Conservation (phyloP, 139 green algal genomes). For the Micractinium sp. region DNA sequence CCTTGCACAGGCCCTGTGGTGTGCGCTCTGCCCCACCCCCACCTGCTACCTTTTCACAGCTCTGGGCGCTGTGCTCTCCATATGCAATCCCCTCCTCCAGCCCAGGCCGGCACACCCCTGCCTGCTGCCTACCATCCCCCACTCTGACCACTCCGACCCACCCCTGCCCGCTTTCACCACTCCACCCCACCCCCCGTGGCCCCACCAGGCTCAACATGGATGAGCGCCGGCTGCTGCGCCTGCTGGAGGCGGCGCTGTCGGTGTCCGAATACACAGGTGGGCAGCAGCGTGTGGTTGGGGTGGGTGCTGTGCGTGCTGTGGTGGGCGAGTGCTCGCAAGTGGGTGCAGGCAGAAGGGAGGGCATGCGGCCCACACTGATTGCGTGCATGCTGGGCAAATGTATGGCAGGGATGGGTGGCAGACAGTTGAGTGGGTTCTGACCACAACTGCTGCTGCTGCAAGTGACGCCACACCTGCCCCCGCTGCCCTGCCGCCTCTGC, state of each 20-base stretch:
- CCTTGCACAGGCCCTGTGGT: too few species aligned
- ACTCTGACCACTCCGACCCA: neutral
- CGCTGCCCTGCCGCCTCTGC: neutral
- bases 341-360: too few species aligned
- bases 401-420: neutral
- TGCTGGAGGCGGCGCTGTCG: constrained; percentile 89
- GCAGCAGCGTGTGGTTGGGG: neutral
- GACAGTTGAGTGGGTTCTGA: neutral
- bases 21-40: too few species aligned
- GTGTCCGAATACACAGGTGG: constrained; percentile 80
- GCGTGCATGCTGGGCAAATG: neutral
- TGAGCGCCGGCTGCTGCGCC: constrained; percentile 81
- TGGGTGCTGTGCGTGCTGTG: neutral
- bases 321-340: neutral
- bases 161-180: neutral
- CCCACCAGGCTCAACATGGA: constrained; percentile 65
- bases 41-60: too few species aligned
- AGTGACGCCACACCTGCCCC: neutral
- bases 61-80: too few species aligned
- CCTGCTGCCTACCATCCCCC: too few species aligned
- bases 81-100: too few species aligned
- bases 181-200: neutral
- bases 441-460: neutral
- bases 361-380: too few species aligned
- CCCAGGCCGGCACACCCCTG: too few species aligned